Evolutionary conservation across 225 moss, liverwort and hornwort species (phyloP), one percentile per base, ranked within the genome.

Genomic region (Anthoceros angustus): DNA sequence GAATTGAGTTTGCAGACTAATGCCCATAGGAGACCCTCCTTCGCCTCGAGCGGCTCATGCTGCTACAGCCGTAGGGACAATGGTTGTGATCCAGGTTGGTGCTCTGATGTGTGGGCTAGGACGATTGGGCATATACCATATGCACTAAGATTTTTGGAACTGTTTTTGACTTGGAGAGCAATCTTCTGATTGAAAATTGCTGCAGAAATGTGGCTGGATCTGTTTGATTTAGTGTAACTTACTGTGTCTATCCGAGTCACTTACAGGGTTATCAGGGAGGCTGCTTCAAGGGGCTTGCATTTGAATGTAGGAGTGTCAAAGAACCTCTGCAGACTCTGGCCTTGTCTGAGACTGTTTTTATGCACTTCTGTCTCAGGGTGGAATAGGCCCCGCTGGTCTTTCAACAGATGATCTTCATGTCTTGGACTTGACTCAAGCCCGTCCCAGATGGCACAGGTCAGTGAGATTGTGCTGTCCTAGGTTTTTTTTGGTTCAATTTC

Each of bases 11-110:
- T 69, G 62, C 84, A 85, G 88, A 66, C 78, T 89, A 26, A 80
- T 63, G n/a, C 89, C 89, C 65, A 80, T 89, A 61, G 89, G 89
- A 41, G 86, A 90, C 43, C 89, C 89, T 48, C 89, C 89, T 43
- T 90, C 89, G 67, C 89, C 89, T 40, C 83, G 89, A 66, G 86
- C 86, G 64, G 89, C 89, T 16, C 89, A 90, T 80, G 89, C 86
- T 70, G 89, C 89, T 9, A 89, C 89, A 25, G 89, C 89, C 48
- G 86, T 90, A 21, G 89, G 89, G 60, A 90, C 89, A 8, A 90
- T 86, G 86, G 83, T 89, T 61, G 86, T 89, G 12, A 89, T 89
- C 70, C 86, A 89, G 86, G 89, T 86, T 72, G 42, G 68, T 67
- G 9, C n/a, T 18, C 68, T 42, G 15, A 64, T 41, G 64, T 77